Conservation (phyloP, 176 grass and related monocot genomes). For the Phoenix dactylifera region DNA sequence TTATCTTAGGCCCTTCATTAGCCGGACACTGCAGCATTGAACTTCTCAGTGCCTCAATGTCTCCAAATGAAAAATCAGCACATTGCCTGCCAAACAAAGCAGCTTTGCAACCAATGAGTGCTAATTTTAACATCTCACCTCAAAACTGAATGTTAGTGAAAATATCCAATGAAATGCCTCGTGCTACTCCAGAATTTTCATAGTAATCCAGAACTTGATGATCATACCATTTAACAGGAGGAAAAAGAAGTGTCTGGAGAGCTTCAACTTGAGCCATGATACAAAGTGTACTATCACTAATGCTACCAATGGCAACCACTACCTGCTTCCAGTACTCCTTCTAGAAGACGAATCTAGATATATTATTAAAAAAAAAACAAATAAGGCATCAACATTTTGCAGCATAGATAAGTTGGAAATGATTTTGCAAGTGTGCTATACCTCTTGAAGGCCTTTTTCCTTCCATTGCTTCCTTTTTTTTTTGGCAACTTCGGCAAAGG, state of each 20-base stretch:
- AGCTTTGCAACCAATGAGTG: too few species aligned
- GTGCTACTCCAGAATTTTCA: constrained; percentile 1
- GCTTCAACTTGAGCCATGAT: neutral
- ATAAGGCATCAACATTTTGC: constrained; percentile 3
- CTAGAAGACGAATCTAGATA: constrained; percentile 26
- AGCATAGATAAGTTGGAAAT: constrained; percentile 13
- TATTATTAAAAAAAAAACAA: neutral
- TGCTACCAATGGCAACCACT: neutral
- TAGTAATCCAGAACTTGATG: constrained; percentile 14
- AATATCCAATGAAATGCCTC: neutral
- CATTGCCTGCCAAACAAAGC: too few species aligned
- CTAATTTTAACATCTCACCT: too few species aligned
- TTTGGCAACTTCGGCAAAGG: constrained; percentile 65
- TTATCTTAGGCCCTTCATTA: constrained; percentile 20
- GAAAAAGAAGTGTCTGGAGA: neutral
- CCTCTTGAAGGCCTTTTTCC: constrained; percentile 53
- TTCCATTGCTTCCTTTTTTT: constrained; percentile 92
- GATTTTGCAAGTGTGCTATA: constrained; percentile 9
- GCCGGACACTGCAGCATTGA: too few species aligned
- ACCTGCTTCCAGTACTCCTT: constrained; percentile 14
- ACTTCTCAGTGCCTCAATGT: constrained; percentile 16
- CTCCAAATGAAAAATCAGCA: neutral
- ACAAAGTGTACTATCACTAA: neutral
- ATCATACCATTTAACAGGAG: neutral
- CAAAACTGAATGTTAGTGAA: too few species aligned